phyloP scores from a whole-genome alignment of 2,329 filamentous ascomycete genomes.

The Botrytis hyacinthi region DNA sequence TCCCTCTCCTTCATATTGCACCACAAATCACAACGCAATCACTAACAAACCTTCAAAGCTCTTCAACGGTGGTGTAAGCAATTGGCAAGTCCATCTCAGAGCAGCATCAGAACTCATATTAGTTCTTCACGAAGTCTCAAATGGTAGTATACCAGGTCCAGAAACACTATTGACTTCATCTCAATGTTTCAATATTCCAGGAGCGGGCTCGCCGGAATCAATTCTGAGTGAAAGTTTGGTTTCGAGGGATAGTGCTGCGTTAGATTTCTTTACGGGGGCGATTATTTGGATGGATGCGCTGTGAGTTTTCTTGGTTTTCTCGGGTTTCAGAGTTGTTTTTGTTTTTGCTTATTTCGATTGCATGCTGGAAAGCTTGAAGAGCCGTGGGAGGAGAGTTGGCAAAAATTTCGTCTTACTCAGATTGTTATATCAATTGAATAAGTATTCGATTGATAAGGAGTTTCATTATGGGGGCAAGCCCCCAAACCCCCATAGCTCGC shows the following conservation, averaged over 20 bases:
- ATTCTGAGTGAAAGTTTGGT: background rate
- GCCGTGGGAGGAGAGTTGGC: background rate
- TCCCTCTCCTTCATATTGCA: background rate
- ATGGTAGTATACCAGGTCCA: constrained; percentile 11
- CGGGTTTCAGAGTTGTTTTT: background rate
- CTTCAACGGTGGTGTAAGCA: constrained; percentile 45
- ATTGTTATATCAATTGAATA: background rate
- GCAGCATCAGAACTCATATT: constrained; percentile 51
- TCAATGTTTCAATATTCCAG: constrained; percentile 3
- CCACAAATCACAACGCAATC: background rate
- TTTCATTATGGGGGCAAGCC: background rate
- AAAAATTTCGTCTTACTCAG: background rate
- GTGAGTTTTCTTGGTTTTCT: background rate
- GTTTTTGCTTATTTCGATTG: background rate
- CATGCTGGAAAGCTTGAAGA: background rate
- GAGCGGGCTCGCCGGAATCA: background rate
- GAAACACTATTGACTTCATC: constrained; percentile 11
- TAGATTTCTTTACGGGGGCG: constrained; percentile 15
- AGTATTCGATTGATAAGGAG: background rate
- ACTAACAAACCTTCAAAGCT: constrained; percentile 19
- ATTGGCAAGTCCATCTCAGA: constrained; percentile 52
- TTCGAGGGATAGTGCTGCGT: constrained; percentile 14
- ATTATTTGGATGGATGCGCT: constrained; percentile 19
- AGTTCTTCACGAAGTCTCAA: constrained; percentile 11
- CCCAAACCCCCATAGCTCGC: background rate